Base-by-base conservation (phyloP, 257 asterid genomes). In the Sherardia arvensis region DNA sequence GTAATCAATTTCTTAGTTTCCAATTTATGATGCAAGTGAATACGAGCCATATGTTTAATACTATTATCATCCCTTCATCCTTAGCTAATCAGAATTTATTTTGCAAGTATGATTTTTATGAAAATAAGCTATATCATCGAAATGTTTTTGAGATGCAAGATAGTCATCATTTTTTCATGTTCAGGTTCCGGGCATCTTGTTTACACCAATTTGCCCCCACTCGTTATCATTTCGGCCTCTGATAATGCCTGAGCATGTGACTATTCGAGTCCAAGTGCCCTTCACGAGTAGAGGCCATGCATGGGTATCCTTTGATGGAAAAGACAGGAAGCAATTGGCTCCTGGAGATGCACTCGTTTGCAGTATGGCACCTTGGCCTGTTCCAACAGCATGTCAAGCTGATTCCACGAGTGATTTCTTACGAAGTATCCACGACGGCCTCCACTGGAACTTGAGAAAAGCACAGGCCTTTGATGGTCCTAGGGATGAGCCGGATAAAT, bases 341-440 rank as follows among this genome's bases (percentile, higher is more conserved):
- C 96, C 99, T 8, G 99, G 99, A 5, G 99, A 93, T 38, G 89
- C 97, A 4, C 81, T 93, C 7, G 85, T 90, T 3, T 93, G 99
- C 79, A 86, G 97, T 84, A 93, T 93, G 99, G 97, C 99, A 1
- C 85, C 94, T 27, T 93, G 97, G 96, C 99, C 99, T 2, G 99
- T 93, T 25, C 96, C 99, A 48, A 93, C 97, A 0, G 95, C 97
- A 1, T 93, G 96, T 64, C 88, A 87, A 64, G 75, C 67, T 21
- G 97, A 93, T 73, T 81, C 96, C 0, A 93, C 97, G 4, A 62
- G 78, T 18, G 97, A 93, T 72, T 93, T 93, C 69, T 75, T 93
- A 17, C 90, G 77, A 28, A 93, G 99, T 80, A 93, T 93, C 62
- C 95, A 90, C 3, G 96, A 90, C 1, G 97, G 97, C 22, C 97